Evolutionary conservation across 2,329 filamentous ascomycete species (phyloP).

Genomic region (Magnaporthiopsis incrustans): DNA sequence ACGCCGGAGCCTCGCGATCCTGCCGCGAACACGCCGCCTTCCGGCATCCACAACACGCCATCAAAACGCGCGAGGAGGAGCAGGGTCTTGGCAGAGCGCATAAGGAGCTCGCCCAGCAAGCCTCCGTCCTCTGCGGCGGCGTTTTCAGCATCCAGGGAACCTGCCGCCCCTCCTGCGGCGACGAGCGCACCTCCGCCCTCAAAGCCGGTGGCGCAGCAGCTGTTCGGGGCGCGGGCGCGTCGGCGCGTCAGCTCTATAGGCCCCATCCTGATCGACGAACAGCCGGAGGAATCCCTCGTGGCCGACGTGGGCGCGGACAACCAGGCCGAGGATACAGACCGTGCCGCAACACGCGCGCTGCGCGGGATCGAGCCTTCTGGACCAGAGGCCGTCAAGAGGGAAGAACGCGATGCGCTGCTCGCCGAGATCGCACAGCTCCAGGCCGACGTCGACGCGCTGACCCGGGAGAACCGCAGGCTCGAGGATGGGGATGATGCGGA

Average conservation of each 20-base stretch:
- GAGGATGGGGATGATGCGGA: slow-evolving; percentile 18
- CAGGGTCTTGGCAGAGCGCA: slow-evolving; percentile 27
- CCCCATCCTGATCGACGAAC: background rate
- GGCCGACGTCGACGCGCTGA: slow-evolving; percentile 48
- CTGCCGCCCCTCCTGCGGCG: background rate
- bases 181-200: background rate
- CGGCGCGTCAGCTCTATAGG: background rate
- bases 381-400: slow-evolving; percentile 40
- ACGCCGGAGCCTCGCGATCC: slow-evolving; percentile 45
- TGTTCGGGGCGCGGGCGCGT: background rate
- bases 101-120: slow-evolving; percentile 43
- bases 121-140: slow-evolving; percentile 22
- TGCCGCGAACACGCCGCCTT: slow-evolving; percentile 44
- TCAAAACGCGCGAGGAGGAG: slow-evolving; percentile 39
- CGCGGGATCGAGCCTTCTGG: slow-evolving; percentile 34
- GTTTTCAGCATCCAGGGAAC: background rate
- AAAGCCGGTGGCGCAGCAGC: slow-evolving; percentile 1
- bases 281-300: background rate
- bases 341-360: slow-evolving; percentile 18
- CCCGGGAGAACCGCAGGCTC: slow-evolving; percentile 50
- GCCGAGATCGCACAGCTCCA: slow-evolving; percentile 49
- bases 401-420: slow-evolving; percentile 42
- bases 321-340: slow-evolving; percentile 4
- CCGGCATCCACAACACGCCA: slow-evolving; percentile 53
- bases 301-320: background rate